Evolutionary conservation across 495 filamentous ascomycete genomes (phyloP), one percentile per base, ranked within the genome.

Genomic region (Penicillium salamii): DNA sequence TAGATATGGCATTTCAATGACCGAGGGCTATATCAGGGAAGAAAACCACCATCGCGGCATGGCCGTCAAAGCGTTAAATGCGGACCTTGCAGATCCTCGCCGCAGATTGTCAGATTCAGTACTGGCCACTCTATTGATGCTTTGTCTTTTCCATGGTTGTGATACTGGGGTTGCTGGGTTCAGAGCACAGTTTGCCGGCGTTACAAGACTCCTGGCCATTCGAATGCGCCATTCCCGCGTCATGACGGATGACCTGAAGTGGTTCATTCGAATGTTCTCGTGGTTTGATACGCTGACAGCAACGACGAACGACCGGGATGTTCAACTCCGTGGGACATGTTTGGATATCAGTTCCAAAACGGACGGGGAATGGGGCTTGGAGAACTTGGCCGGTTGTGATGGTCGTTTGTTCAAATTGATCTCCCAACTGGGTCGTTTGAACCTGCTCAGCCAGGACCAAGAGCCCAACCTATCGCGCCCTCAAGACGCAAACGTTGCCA

Each of bases 251-350:
- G 86, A 90, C 44, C 82, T 89, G 24, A 85, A 83, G 34, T 97
- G 92, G 92, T 90, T 96, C 74, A 90, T 95, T 51, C 85, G 89
- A n/a, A 83, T 96, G 61, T 97, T 97, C 61, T 93, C 90, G 13
- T 96, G 91, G 81, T 90, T 95, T 55, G 92, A 96, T 63, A 91
- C 90, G n/a, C 87, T 96, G 72, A 90, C 89, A 0, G 88, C 89
- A 21, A 90, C 88, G 39, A 86, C 95, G 49, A 96, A 97, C 57
- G 88, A 96, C 62, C 83, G 91, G 47, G 92, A 96, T 64, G 81
- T 87, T n/a, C 89, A 95, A 61, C 79, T 97, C 21, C 84, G 84
- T 47, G 85, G 83, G 12, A 78, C 76, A 19, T 83, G 81, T 45
- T 62, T 89, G 20, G 84, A 88, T 45, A 82, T 87, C 68, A 75